These are phyloP conservation scores for Linum tenue DNA, from an alignment of 345 rosid genomes.

Conservation along the genomic window DNA sequence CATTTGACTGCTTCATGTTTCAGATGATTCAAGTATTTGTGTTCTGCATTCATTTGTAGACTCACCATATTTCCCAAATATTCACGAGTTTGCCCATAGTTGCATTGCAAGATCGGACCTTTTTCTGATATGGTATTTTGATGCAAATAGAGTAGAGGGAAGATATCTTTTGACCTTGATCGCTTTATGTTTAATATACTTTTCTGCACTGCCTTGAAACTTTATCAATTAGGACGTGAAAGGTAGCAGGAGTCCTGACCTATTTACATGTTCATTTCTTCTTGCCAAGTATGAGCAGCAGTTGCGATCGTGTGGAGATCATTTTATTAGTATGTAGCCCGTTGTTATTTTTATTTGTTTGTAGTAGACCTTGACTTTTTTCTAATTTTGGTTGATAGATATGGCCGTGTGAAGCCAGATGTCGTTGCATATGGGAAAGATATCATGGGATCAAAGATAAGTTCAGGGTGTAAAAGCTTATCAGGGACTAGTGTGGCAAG, in stretches of 20 bases:
- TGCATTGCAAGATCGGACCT: not conserved
- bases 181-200: not conserved
- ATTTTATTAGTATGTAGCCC: not conserved
- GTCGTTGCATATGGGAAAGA: constrained; percentile 95
- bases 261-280: not conserved
- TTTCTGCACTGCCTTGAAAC: not conserved
- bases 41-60: not conserved
- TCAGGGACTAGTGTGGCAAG: constrained; percentile 99
- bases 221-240: not conserved
- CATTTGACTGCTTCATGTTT: not conserved
- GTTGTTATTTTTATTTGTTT: not conserved
- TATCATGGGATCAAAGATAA: constrained; percentile 93
- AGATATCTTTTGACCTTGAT: not conserved
- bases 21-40: not conserved
- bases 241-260: not conserved
- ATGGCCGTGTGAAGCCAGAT: constrained; percentile 94
- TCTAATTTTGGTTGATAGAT: constrained; percentile 28
- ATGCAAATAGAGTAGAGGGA: not conserved
- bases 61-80: not conserved
- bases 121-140: not conserved
- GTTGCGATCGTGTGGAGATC: not conserved
- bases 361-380: not conserved
- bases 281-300: not conserved
- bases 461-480: constrained; percentile 92
- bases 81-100: not conserved